phyloP scores from a whole-genome alignment of 768 basidiomycete species.

The Agrocybe pediades region DNA sequence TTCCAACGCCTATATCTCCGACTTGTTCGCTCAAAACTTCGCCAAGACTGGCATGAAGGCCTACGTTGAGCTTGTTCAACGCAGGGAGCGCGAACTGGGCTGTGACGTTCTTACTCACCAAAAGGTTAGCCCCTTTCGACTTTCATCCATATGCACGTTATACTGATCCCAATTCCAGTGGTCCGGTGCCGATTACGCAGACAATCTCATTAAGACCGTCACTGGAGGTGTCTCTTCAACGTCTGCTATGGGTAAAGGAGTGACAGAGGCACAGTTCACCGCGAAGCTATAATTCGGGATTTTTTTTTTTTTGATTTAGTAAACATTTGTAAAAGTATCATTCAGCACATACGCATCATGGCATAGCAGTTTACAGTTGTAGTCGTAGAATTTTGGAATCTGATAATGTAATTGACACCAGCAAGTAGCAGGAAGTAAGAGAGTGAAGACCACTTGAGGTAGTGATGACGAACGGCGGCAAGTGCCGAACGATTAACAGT shows the following conservation, averaged over 20 bases:
- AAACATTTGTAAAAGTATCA: slow-evolving; percentile 23
- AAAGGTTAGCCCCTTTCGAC: slow-evolving; percentile 55
- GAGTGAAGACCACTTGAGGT: not conserved
- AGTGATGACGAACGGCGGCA: slow-evolving; percentile 15
- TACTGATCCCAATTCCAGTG: slow-evolving; percentile 53
- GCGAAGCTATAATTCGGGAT: slow-evolving; percentile 36
- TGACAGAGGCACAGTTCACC: slow-evolving; percentile 87
- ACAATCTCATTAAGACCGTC: slow-evolving; percentile 90
- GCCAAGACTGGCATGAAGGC: slow-evolving; percentile 99
- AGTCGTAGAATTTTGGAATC: not conserved
- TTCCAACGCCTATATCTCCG: slow-evolving; percentile 96
- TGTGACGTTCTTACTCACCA: slow-evolving; percentile 98
- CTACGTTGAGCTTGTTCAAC: slow-evolving; percentile 93
- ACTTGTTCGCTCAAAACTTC: slow-evolving; percentile 86
- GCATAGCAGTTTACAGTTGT: not conserved
- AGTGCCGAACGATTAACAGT: slow-evolving; percentile 13
- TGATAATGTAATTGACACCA: not conserved
- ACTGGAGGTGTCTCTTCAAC: slow-evolving; percentile 97
- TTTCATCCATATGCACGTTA: not conserved
- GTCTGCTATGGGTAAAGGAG: slow-evolving; percentile 98
- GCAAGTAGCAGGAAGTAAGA: too few relatives aligned
- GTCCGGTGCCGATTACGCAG: slow-evolving; percentile 94
- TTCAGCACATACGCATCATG: slow-evolving; percentile 14
- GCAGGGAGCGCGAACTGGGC: slow-evolving; percentile 89
- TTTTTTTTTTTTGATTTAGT: slow-evolving; percentile 9